Evolutionary conservation across 2,329 filamentous ascomycete species (phyloP).

Genomic region (Exophiala viscosa): DNA sequence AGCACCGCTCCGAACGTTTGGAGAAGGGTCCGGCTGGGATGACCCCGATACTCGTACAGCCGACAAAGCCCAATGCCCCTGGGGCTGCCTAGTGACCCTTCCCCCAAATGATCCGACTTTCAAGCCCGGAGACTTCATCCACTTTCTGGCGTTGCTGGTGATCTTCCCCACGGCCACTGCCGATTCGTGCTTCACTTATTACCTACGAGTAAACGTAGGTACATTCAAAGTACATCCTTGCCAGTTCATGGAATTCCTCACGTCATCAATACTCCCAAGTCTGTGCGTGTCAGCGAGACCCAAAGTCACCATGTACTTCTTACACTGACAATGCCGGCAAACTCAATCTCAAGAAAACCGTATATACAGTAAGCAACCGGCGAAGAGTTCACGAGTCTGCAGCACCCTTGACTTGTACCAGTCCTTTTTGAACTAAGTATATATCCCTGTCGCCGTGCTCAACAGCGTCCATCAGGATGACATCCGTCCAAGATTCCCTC

Average conservation of each 20-base stretch:
- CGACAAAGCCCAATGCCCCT: too few relatives aligned
- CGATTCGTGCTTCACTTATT: background rate
- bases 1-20: too few relatives aligned
- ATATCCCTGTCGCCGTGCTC: background rate
- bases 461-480: constrained; percentile 16
- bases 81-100: too few relatives aligned
- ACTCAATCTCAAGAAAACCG: too few relatives aligned
- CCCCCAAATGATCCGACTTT: too few relatives aligned
- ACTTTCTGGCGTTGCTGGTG: background rate
- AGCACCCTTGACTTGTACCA: background rate
- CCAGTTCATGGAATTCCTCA: background rate
- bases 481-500: constrained; percentile 26
- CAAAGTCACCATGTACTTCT: too few relatives aligned
- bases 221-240: background rate
- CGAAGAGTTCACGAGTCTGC: too few relatives aligned
- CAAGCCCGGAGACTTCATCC: background rate
- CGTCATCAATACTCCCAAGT: background rate
- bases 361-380: too few relatives aligned
- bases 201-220: background rate
- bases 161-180: background rate
- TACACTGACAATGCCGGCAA: too few relatives aligned
- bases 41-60: too few relatives aligned
- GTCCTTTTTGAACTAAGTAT: background rate
- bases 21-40: too few relatives aligned
- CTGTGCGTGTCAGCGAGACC: too few relatives aligned